A percentile compares a stretch with the other conserved stretches of the same genome.
These are phyloP conservation scores for Aureobasidium leucospermi DNA, from an alignment of 2,329 filamentous ascomycete genomes.

Conservation along the genomic window DNA sequence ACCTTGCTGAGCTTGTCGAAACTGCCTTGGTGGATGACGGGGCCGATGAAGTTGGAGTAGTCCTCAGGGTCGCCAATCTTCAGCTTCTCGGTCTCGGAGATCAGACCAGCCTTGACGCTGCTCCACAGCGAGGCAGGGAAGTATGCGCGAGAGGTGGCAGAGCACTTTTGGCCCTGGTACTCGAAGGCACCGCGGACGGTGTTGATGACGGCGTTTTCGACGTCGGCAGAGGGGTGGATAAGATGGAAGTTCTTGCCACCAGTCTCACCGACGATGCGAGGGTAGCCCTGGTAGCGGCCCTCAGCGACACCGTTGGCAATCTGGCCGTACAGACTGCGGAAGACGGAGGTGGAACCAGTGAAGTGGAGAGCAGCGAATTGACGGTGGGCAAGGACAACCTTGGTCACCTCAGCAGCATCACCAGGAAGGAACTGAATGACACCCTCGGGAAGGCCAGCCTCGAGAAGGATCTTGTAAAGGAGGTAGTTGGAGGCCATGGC, in stretches of 20 bases:
- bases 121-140: constrained; percentile 69
- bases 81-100: constrained; percentile 61
- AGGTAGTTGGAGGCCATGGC: constrained; percentile 89
- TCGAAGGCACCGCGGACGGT: constrained; percentile 84
- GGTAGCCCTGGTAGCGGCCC: constrained; percentile 77
- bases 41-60: constrained; percentile 74
- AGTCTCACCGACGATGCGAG: constrained; percentile 82
- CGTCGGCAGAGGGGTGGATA: constrained; percentile 67
- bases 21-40: constrained; percentile 73
- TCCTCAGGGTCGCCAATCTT: constrained; percentile 63
- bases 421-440: constrained; percentile 94
- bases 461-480: constrained; percentile 80
- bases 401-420: constrained; percentile 76
- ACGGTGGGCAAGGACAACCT: constrained; percentile 64
- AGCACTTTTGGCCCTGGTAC: constrained; percentile 88
- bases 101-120: constrained; percentile 59
- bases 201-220: constrained; percentile 71
- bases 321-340: constrained; percentile 79
- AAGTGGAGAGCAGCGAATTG: constrained; percentile 90
- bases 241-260: constrained; percentile 93
- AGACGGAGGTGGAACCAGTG: constrained; percentile 86
- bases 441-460: constrained; percentile 80
- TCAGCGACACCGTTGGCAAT: constrained; percentile 76
- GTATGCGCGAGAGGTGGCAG: constrained; percentile 73
- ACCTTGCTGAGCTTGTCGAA: constrained; percentile 73